Evolutionary conservation across 257 asterid genomes (phyloP), one percentile per base, ranked within the genome.

Genomic region (Fraxinus americana): DNA sequence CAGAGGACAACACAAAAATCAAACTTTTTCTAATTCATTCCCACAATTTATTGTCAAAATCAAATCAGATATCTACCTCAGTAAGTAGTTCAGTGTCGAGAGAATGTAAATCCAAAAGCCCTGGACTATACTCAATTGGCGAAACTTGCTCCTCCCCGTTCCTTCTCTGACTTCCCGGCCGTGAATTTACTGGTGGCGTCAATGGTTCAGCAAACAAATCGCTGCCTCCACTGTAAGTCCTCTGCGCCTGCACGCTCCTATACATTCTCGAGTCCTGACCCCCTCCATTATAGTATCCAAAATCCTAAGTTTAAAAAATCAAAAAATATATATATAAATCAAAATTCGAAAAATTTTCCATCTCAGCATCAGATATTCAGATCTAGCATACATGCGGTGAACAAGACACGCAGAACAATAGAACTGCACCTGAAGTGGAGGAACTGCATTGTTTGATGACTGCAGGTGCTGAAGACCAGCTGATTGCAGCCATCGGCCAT

Each of bases 401-500:
- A 61, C 34, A 21, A 61, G 13, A 61, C 25, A 61, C 17, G 13
- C 12, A 50, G 23, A 61, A 61, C 2, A 9, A 61, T 7, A 29
- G 32, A 71, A 77, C 32, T 27, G 39, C 69, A 91, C 97, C 93
- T 87, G 97, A 27, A 82, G 81, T 23, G 92, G 91, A 83, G 93
- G 87, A 85, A 73, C 82, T 68, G 89, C 87, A 86, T 80, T 87
- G 88, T 74, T 88, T 0, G 97, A 84, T 67, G 98, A 88, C 82
- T 93, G 98, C 4, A 93, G 88, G 81, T 96, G 97, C 77, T 96
- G 98, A 78, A 95, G 83, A 43, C 99, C 98, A 78, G 97, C 97
- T 71, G 99, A 95, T 81, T 95, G 99, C 72, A 93, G 90, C 98
- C 99, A 94, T 74, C 97, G 84, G 30, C 92, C 96, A 34, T 94